Evolutionary conservation across 2,329 filamentous ascomycete species (phyloP).

Genomic region (Claviceps sp.): DNA sequence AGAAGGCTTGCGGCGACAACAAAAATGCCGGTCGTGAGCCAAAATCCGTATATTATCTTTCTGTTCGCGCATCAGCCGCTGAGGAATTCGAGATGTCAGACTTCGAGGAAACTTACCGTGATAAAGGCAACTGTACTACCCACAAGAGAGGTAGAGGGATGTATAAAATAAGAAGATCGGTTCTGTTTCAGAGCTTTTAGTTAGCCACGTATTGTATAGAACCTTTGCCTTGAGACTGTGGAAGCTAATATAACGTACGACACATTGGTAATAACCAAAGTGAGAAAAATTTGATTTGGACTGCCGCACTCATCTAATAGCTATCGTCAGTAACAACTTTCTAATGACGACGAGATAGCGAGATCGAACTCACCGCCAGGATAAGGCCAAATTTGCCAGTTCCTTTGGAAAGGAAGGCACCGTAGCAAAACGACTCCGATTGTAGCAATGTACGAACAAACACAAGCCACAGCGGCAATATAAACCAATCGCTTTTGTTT

Average conservation of each 20-base stretch:
- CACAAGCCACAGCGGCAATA: conserved; percentile 8
- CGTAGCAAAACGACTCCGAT: conserved; percentile 11
- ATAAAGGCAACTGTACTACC: conserved; percentile 11
- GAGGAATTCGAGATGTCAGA: background rate
- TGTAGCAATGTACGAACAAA: conserved; percentile 9
- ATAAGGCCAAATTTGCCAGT: conserved; percentile 15
- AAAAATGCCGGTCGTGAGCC: conserved; percentile 13
- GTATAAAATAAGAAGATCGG: conserved; percentile 12
- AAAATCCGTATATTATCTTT: conserved; percentile 12
- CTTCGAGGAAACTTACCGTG: conserved; percentile 4
- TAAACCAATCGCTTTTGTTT: conserved; percentile 10
- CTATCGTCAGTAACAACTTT: background rate
- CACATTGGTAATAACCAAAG: conserved; percentile 13
- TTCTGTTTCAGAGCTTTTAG: conserved; percentile 4
- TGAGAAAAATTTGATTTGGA: conserved; percentile 10
- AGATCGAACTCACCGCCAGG: conserved; percentile 9
- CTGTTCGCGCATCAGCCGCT: conserved; percentile 2
- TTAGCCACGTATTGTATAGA: background rate
- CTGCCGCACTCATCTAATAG: conserved; percentile 10
- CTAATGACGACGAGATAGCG: background rate
- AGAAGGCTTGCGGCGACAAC: conserved; percentile 14
- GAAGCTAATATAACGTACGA: conserved; percentile 5
- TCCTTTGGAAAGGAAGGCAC: conserved; percentile 12
- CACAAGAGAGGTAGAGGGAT: conserved; percentile 13
- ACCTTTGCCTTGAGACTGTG: background rate